These are phyloP conservation scores for Circinella umbellata DNA, from an alignment of 371 early-diverging fungal genomes.

Conservation along the genomic window DNA sequence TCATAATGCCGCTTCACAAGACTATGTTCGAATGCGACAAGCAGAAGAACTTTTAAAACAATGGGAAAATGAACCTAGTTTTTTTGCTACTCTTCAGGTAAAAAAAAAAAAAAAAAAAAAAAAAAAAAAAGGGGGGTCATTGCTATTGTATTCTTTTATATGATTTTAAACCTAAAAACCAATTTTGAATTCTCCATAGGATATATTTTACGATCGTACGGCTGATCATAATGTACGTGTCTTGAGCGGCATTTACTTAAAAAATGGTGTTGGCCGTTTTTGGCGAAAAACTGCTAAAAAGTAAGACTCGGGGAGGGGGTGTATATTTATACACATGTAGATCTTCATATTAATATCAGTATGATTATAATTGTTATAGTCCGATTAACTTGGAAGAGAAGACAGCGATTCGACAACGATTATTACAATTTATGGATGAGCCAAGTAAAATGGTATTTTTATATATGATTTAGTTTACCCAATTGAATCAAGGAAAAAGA, in stretches of 20 bases:
- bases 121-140: background rate
- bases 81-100: conserved; percentile 78
- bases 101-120: background rate
- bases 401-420: conserved; percentile 59
- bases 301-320: conserved; percentile 38
- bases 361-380: conserved; percentile 34
- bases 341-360: too few species aligned
- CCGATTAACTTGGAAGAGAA: conserved; percentile 75
- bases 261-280: conserved; percentile 88
- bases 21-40: conserved; percentile 61
- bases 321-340: too few species aligned
- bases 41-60: conserved; percentile 76
- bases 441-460: conserved; percentile 66
- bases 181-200: conserved; percentile 43
- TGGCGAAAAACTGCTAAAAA: conserved; percentile 84
- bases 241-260: conserved; percentile 81
- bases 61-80: conserved; percentile 79
- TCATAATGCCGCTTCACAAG: conserved; percentile 72
- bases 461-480: background rate
- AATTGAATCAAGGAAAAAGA: background rate
- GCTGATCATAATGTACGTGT: conserved; percentile 73
- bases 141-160: too few species aligned
- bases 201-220: conserved; percentile 74
- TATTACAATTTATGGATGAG: conserved; percentile 68
- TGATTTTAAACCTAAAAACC: too few species aligned